Conservation (phyloP, 345 rosid species). For the Rhizophora apiculata region DNA sequence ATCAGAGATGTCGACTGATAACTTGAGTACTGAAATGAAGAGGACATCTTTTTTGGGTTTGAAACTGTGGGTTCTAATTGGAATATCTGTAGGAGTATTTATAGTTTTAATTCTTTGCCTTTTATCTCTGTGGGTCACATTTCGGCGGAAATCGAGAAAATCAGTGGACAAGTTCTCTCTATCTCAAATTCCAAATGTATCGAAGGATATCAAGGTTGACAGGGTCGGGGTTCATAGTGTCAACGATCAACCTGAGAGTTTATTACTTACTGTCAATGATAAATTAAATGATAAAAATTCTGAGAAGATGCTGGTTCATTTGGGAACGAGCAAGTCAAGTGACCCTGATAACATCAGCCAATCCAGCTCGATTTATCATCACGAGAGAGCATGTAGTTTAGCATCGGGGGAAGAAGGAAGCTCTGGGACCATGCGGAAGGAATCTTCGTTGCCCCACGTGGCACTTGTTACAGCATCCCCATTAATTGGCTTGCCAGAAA, state of each 20-base stretch:
- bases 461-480: conserved; percentile 82
- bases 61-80: conserved; percentile 84
- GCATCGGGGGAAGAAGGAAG: conserved; percentile 94
- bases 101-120: conserved; percentile 78
- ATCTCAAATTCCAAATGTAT: conserved; percentile 71
- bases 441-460: conserved; percentile 46
- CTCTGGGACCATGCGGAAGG: conserved; percentile 55
- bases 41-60: conserved; percentile 80
- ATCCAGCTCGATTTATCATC: conserved; percentile 64
- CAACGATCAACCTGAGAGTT: conserved; percentile 45
- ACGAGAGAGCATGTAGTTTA: conserved; percentile 67
- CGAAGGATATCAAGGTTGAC: conserved; percentile 88
- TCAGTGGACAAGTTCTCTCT: conserved; percentile 45
- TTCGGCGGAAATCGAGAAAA: conserved; percentile 62
- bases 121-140: conserved; percentile 74
- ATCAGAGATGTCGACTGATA: conserved; percentile 60
- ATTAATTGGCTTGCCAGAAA: conserved; percentile 86
- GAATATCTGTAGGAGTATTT: conserved; percentile 68
- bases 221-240: conserved; percentile 51
- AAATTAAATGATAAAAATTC: conserved; percentile 51
- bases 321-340: conserved; percentile 64
- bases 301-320: conserved; percentile 50
- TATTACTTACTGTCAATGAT: conserved; percentile 45
- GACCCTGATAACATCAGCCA: conserved; percentile 83
- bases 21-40: conserved; percentile 65